Evolutionary conservation across 768 basidiomycete genomes (phyloP), one percentile per base, ranked within the genome.

Genomic region (Ramaria rubella): DNA sequence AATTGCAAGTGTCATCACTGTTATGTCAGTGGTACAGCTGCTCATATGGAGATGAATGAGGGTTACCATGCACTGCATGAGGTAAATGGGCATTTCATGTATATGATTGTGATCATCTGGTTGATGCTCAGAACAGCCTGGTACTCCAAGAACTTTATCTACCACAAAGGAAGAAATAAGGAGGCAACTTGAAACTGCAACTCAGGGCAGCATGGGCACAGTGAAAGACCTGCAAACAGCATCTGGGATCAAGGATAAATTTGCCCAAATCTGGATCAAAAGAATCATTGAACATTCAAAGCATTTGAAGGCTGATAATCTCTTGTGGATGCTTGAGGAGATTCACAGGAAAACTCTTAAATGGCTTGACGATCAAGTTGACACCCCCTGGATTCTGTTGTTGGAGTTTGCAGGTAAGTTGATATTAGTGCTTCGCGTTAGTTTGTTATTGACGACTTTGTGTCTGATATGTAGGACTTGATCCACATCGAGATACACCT

Each of bases 251-350:
- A 70, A 70, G 53, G 70, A 71, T 46, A 67, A 49, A n/a, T 68
- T 69, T 48, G 70, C 73, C 0, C 69, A 75, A 56, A 52, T 65
- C 40, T 76, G 71, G 71, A 74, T 77, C 55, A 66, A 38, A n/a
- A n/a, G n/a, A n/a, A n/a, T n/a, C n/a, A n/a, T n/a, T n/a, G n/a
- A n/a, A n/a, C n/a, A n/a, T n/a, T n/a, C n/a, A n/a, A n/a, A n/a
- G n/a, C n/a, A n/a, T n/a, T n/a, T n/a, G n/a, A n/a, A n/a, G n/a
- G n/a, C n/a, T n/a, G n/a, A n/a, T n/a, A 38, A 38, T 11, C 11
- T 38, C 36, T 11, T 38, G 36, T 11, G 11, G 36, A 38, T 11
- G n/a, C n/a, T n/a, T n/a, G n/a, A 38, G n/a, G 36, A 38, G n/a
- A 38, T 38, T n/a, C 11, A 38, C 11, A 11, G 36, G n/a, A 11